Conservation (phyloP, 75 land plant species). For the Pseudotsuga menziesii region DNA sequence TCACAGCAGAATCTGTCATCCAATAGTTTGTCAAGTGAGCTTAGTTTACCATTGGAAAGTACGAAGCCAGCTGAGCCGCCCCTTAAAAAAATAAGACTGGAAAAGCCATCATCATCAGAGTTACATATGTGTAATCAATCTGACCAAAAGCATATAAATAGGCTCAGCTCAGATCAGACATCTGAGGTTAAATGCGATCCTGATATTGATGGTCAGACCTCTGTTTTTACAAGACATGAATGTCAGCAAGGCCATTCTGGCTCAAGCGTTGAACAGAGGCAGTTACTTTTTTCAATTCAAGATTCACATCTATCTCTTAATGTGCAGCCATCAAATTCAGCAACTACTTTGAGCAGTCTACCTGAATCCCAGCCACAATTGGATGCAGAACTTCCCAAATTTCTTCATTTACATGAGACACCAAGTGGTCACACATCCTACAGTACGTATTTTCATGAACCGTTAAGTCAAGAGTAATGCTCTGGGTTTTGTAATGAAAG, state of each 20-base stretch:
- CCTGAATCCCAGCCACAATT: too few relatives aligned
- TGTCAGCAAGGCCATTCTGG: not conserved
- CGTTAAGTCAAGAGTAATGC: too few relatives aligned
- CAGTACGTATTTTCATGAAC: too few relatives aligned
- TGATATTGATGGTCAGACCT: not conserved
- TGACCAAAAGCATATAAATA: conserved; percentile 2
- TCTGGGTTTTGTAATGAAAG: too few relatives aligned
- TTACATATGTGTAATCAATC: not conserved
- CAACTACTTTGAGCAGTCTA: too few relatives aligned
- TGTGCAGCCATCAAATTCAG: too few relatives aligned
- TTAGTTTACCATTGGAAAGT: not conserved
- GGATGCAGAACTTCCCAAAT: too few relatives aligned
- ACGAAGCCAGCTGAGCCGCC: not conserved
- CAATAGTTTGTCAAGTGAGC: not conserved
- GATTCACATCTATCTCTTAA: too few relatives aligned
- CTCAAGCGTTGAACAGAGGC: not conserved
- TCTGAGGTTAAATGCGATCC: not conserved
- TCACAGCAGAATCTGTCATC: not conserved
- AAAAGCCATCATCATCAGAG: conserved; percentile 3
- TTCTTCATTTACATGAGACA: too few relatives aligned
- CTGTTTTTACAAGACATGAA: not conserved
- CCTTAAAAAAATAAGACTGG: not conserved
- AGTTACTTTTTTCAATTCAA: too few relatives aligned
- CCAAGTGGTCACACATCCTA: too few relatives aligned
- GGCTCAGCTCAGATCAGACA: not conserved